Evolutionary conservation across 2,329 filamentous ascomycete species (phyloP).

Genomic region (Stagonosporopsis chrysanthemi): DNA sequence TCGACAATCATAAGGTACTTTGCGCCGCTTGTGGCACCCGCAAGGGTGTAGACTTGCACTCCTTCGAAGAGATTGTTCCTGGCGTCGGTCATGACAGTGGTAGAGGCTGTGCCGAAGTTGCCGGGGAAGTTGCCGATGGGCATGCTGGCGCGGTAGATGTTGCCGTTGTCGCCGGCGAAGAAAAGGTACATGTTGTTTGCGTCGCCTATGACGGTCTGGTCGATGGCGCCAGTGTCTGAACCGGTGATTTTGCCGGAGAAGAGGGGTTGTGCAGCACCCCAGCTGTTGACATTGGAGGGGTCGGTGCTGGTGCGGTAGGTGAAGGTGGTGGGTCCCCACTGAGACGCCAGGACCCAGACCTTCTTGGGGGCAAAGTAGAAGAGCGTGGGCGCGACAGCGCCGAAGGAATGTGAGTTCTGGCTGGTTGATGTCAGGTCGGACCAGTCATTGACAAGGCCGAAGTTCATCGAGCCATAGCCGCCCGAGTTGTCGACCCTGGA

Average conservation of each 20-base stretch:
- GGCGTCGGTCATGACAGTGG: slow-evolving; percentile 61
- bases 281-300: slow-evolving; percentile 65
- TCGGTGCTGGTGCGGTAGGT: slow-evolving; percentile 66
- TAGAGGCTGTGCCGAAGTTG: slow-evolving; percentile 62
- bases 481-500: slow-evolving; percentile 56
- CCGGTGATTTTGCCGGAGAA: slow-evolving; percentile 63
- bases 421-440: slow-evolving; percentile 58
- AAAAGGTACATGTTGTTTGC: slow-evolving; percentile 70
- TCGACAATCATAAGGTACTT: slow-evolving; percentile 75
- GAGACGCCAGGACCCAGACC: slow-evolving; percentile 70
- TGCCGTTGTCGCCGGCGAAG: slow-evolving; percentile 72
- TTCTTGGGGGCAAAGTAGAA: slow-evolving; percentile 69
- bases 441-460: slow-evolving; percentile 63
- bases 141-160: slow-evolving; percentile 70
- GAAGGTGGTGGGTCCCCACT: slow-evolving; percentile 69
- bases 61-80: slow-evolving; percentile 69
- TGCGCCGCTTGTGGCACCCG: slow-evolving; percentile 46
- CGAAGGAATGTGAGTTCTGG: slow-evolving; percentile 60
- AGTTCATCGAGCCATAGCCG: slow-evolving; percentile 66
- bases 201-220: slow-evolving; percentile 71
- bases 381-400: slow-evolving; percentile 66
- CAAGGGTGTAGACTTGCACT: slow-evolving; percentile 69
- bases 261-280: slow-evolving; percentile 62
- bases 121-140: slow-evolving; percentile 68
- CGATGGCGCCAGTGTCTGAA: slow-evolving; percentile 64